A percentile compares a stretch with the other conserved stretches of the same genome.
Evolutionary conservation across 371 early-diverging fungal genomes (phyloP).

Genomic region (Choanephora cucurbitarum): DNA sequence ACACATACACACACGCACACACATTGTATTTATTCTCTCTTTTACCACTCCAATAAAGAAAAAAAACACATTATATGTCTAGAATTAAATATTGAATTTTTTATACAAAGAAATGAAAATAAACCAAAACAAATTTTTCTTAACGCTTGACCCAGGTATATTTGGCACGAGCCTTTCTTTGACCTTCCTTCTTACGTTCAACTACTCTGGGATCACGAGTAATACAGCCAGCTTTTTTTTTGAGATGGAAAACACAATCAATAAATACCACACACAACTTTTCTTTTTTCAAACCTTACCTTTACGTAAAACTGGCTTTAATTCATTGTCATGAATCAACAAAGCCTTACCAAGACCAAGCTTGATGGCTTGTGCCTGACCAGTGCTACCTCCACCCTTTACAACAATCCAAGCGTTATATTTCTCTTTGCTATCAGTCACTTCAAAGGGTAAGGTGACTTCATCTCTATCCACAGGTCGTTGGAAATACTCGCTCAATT

Average conservation of each 20-base stretch:
- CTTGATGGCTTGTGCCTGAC: conserved; percentile 89
- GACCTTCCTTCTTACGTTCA: conserved; percentile 98
- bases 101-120: conserved; percentile 8
- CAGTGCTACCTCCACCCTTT: conserved; percentile 84
- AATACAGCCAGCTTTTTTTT: conserved; percentile 65
- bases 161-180: conserved; percentile 92
- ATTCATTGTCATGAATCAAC: conserved; percentile 65
- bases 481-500: conserved; percentile 76
- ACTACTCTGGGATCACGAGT: conserved; percentile 86
- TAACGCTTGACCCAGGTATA: conserved; percentile 78
- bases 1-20: no score
- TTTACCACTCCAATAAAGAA: no score
- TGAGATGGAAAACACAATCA: conserved; percentile 3
- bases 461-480: conserved; percentile 66
- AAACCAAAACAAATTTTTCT: conserved; percentile 8
- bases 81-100: conserved; percentile 5
- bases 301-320: conserved; percentile 62
- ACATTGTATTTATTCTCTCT: no score
- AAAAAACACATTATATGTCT: neutral
- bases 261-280: neutral
- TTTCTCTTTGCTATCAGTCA: conserved; percentile 62
- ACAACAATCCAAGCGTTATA: conserved; percentile 92
- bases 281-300: no score
- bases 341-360: conserved; percentile 84
- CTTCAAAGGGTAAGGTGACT: conserved; percentile 76